A percentile compares a stretch with the other conserved stretches of the same genome.
Evolutionary conservation across 805 yeast species (phyloP).

Genomic region (Yamadazyma phyllophila): DNA sequence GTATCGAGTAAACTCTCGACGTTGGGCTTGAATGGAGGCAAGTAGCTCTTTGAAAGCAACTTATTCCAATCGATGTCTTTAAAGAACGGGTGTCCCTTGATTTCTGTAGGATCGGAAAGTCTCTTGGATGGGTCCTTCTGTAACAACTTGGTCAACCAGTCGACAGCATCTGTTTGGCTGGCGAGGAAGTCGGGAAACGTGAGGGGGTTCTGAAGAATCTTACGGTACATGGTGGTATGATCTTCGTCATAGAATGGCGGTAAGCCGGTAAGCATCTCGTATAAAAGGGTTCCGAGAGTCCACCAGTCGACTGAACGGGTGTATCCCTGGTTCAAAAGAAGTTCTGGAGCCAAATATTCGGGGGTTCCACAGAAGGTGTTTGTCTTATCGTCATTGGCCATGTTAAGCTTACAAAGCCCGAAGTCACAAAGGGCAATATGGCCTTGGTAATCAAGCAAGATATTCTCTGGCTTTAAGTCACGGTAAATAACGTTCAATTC

Average conservation of each 20-base stretch:
- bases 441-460: conserved; percentile 90
- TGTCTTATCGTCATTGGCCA: conserved; percentile 84
- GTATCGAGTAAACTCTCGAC: conserved; percentile 86
- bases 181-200: conserved; percentile 81
- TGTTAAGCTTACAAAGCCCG: conserved; percentile 92
- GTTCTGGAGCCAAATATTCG: conserved; percentile 94
- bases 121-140: conserved; percentile 84
- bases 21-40: conserved; percentile 93
- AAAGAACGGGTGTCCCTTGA: conserved; percentile 82
- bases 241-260: conserved; percentile 98
- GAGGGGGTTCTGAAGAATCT: conserved; percentile 85
- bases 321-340: conserved; percentile 87
- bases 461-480: conserved; percentile 95
- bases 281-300: conserved; percentile 91
- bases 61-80: conserved; percentile 88
- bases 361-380: conserved; percentile 98
- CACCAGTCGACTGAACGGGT: conserved; percentile 98
- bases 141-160: conserved; percentile 68
- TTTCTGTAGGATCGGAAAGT: conserved; percentile 79
- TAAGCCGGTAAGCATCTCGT: conserved; percentile 94
- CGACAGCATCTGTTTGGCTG: conserved; percentile 74
- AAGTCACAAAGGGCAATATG: conserved; percentile 97
- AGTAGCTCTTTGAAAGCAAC: conserved; percentile 78
- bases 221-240: conserved; percentile 88
- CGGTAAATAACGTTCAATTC: conserved; percentile 90